Percentiles rank a stretch among this genome's conserved stretches.
These are phyloP conservation scores for Quercus agrifolia DNA, from an alignment of 306 rosid genomes.

Conservation along the genomic window DNA sequence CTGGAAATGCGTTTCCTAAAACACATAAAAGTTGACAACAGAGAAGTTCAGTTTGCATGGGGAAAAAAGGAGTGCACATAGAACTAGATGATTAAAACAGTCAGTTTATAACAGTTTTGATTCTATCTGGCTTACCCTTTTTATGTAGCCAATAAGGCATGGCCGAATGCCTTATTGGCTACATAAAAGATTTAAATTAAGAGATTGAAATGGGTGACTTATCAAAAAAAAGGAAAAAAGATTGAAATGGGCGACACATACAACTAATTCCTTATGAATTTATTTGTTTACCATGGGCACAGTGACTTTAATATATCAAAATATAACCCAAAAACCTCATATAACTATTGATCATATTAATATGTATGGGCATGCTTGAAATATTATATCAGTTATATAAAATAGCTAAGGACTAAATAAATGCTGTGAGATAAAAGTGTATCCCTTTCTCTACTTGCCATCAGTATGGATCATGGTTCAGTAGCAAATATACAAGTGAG, in stretches of 20 bases:
- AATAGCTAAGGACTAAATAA: neutral
- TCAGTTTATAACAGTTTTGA: neutral
- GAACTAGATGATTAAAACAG: constrained; percentile 6
- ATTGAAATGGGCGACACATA: no score
- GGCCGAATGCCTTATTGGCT: no score
- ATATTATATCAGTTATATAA: neutral
- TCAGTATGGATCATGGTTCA: no score
- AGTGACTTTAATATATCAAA: no score
- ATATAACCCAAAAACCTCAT: no score
- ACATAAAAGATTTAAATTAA: no score
- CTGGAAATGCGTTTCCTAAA: constrained; percentile 62
- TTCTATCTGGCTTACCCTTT: neutral
- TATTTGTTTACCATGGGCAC: no score
- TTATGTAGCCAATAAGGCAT: neutral
- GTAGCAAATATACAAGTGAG: no score
- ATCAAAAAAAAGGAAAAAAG: no score
- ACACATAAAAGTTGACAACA: constrained; percentile 20
- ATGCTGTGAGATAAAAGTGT: neutral
- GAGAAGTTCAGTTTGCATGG: constrained; percentile 4
- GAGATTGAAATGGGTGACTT: no score
- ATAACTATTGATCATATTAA: neutral
- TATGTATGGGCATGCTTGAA: neutral
- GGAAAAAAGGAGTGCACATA: constrained; percentile 6
- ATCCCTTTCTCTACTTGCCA: neutral
- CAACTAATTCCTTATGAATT: no score